Evolutionary conservation across 2,329 filamentous ascomycete species (phyloP).

Genomic region (Aureobasidium uvarum): DNA sequence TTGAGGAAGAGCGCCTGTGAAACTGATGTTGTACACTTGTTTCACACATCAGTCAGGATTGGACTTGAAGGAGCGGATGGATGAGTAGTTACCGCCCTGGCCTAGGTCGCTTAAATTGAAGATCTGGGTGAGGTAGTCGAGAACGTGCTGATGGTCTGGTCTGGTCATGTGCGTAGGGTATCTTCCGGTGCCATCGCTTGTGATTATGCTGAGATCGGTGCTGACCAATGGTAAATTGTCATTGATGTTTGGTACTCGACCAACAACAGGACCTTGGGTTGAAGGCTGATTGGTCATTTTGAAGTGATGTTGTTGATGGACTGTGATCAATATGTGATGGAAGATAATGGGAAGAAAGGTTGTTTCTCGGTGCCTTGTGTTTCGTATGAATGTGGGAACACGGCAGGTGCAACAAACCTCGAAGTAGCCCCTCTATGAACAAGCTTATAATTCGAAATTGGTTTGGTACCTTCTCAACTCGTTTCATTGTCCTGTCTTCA

Average conservation of each 20-base stretch:
- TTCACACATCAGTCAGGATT: background rate
- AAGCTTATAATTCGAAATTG: no score
- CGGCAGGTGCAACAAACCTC: no score
- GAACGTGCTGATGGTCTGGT: background rate
- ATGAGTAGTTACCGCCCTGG: background rate
- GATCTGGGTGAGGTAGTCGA: background rate
- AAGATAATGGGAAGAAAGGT: no score
- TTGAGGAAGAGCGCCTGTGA: background rate
- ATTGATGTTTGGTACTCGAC: background rate
- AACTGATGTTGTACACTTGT: background rate
- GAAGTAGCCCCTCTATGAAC: no score
- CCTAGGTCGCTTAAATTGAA: background rate
- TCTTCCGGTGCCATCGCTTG: background rate
- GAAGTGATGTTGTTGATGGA: background rate
- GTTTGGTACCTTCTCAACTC: no score
- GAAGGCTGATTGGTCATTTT: background rate
- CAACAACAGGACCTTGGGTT: background rate
- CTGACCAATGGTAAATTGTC: background rate
- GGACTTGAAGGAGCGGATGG: background rate
- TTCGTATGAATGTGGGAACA: no score
- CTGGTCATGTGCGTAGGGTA: background rate
- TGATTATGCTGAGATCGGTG: background rate
- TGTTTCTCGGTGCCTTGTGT: no score
- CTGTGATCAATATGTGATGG: background rate
- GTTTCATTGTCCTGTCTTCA: no score